Conservation (phyloP, 2,329 filamentous ascomycete species). For the Sporothrix euskadiensis region DNA sequence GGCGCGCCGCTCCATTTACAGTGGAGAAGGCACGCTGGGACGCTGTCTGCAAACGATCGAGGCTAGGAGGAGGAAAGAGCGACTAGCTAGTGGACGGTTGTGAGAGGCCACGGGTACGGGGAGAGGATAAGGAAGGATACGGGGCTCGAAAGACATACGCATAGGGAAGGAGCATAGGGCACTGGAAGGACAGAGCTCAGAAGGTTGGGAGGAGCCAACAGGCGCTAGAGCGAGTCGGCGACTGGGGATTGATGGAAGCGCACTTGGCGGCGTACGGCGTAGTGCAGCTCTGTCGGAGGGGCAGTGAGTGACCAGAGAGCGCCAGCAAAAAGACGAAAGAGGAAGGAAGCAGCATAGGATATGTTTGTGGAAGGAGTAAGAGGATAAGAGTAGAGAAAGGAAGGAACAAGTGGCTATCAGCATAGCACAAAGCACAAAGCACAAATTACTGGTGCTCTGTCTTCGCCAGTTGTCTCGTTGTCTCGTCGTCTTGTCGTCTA, state of each 20-base stretch:
- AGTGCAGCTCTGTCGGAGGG: background rate
- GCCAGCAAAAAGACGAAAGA: background rate
- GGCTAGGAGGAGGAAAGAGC: constrained; percentile 9
- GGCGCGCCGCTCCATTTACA: background rate
- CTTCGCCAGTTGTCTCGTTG: background rate
- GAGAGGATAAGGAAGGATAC: background rate
- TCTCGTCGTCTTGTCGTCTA: background rate
- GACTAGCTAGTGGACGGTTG: background rate
- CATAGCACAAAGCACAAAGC: background rate
- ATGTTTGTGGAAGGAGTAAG: background rate
- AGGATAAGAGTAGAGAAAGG: background rate
- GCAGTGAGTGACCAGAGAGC: background rate
- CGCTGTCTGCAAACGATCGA: constrained; percentile 5
- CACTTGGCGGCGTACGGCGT: constrained; percentile 2
- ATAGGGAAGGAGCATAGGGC: constrained; percentile 1
- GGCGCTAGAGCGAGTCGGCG: constrained; percentile 13
- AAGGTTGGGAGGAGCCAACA: constrained; percentile 12
- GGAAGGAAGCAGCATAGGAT: background rate
- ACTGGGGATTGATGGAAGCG: background rate
- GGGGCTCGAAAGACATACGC: background rate
- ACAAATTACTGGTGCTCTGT: background rate
- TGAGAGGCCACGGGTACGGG: background rate
- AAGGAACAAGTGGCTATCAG: background rate
- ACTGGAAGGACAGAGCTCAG: background rate
- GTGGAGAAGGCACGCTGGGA: background rate